These are phyloP conservation scores for Orbilia blumenaviensis DNA, from an alignment of 2,329 filamentous ascomycete genomes.

Conservation along the genomic window DNA sequence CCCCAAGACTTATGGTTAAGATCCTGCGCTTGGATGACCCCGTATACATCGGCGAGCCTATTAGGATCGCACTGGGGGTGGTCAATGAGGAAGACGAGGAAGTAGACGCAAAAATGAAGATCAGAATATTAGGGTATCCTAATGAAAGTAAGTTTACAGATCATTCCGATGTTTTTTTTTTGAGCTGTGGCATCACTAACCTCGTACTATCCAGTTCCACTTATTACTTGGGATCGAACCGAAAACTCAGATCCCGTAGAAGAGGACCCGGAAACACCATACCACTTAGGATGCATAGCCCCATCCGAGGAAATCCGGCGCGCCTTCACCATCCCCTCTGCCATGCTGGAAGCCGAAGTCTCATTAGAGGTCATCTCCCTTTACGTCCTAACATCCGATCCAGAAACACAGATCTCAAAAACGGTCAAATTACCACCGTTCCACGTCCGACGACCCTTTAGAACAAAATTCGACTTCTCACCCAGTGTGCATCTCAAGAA, in stretches of 20 bases:
- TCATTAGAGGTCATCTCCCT: slow-evolving; percentile 63
- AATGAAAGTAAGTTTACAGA: slow-evolving; percentile 52
- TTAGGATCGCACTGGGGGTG: slow-evolving; percentile 75
- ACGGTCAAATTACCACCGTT: slow-evolving; percentile 73
- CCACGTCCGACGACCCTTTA: slow-evolving; percentile 79
- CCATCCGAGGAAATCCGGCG: slow-evolving; percentile 44
- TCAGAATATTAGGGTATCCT: slow-evolving; percentile 71
- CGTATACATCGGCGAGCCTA: slow-evolving; percentile 84
- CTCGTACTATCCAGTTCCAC: slow-evolving; percentile 33
- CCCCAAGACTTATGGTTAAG: slow-evolving; percentile 85
- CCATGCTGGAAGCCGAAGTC: slow-evolving; percentile 56
- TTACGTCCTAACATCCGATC: slow-evolving; percentile 82
- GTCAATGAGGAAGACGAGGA: slow-evolving; percentile 84
- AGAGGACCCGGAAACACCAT: slow-evolving; percentile 45
- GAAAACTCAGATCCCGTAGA: slow-evolving; percentile 28
- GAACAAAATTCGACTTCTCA: slow-evolving; percentile 87
- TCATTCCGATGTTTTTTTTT: background rate
- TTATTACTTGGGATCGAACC: slow-evolving; percentile 50
- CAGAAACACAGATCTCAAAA: slow-evolving; percentile 82
- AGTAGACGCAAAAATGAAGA: slow-evolving; percentile 75
- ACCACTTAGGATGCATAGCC: slow-evolving; percentile 24
- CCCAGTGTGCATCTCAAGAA: slow-evolving; percentile 78
- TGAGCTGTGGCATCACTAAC: slow-evolving; percentile 30
- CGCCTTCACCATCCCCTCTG: slow-evolving; percentile 56
- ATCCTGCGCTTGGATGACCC: slow-evolving; percentile 65